These are phyloP conservation scores for Croton setiger DNA, from an alignment of 441 rosid genomes.

Conservation along the genomic window DNA sequence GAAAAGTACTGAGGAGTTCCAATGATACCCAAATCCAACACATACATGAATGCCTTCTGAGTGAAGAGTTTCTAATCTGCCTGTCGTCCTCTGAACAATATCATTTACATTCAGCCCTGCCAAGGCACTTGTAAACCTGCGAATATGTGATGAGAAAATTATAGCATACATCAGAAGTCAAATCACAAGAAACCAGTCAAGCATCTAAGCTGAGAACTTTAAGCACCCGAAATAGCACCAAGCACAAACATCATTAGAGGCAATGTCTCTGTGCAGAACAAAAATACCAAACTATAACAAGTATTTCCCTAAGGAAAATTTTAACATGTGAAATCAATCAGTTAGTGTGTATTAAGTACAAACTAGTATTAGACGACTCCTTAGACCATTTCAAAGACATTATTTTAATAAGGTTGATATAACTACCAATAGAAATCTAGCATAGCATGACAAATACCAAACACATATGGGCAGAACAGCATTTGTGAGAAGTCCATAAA, in stretches of 20 bases:
- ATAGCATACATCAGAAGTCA: conserved; percentile 1
- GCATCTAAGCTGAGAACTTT: background rate
- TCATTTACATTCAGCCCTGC: conserved; percentile 60
- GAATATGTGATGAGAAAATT: conserved; percentile 23
- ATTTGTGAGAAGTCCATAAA: no score
- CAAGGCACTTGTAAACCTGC: conserved; percentile 80
- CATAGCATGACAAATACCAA: background rate
- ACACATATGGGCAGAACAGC: background rate
- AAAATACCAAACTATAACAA: conserved; percentile 4
- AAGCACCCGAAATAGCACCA: background rate
- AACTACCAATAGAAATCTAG: background rate
- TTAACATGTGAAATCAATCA: background rate
- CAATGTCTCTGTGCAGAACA: background rate
- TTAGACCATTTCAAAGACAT: background rate
- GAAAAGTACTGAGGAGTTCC: no score
- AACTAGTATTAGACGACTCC: background rate
- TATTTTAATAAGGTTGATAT: conserved; percentile 1
- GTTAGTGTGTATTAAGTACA: background rate
- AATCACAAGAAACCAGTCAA: background rate
- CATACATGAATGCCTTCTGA: conserved; percentile 97
- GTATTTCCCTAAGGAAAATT: conserved; percentile 2
- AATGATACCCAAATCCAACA: conserved; percentile 24
- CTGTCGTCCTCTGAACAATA: conserved; percentile 72
- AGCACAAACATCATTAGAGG: background rate
- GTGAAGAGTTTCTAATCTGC: conserved; percentile 90